phyloP scores from a whole-genome alignment of 2,329 filamentous ascomycete genomes.

The Pseudonectria foliicola region DNA sequence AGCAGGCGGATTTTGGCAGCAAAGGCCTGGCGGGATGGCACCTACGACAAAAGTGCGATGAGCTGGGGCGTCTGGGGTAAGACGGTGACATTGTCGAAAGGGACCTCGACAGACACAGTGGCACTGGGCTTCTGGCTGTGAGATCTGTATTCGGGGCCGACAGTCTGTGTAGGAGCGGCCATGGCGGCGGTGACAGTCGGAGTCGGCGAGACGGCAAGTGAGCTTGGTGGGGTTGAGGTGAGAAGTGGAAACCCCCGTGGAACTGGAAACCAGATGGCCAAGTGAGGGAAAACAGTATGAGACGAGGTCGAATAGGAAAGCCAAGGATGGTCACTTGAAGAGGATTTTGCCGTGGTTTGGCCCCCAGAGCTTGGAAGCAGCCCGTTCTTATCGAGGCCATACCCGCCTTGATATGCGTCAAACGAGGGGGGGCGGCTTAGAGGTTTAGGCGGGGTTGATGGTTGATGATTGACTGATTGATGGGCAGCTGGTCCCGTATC shows the following conservation, averaged over 20 bases:
- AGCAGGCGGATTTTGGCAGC: neutral
- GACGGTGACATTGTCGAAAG: constrained; percentile 81
- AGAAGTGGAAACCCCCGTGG: no score
- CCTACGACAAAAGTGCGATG: constrained; percentile 95
- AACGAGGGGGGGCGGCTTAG: constrained; percentile 15
- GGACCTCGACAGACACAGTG: constrained; percentile 77
- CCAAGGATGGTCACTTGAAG: no score
- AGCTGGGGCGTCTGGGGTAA: constrained; percentile 91
- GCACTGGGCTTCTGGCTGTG: constrained; percentile 75
- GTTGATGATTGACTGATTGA: no score
- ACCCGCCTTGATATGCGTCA: constrained; percentile 16
- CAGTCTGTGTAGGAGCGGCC: constrained; percentile 46
- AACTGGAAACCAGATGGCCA: no score
- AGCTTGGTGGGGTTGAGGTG: constrained; percentile 2
- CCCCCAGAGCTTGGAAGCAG: constrained; percentile 6
- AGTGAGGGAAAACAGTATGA: no score
- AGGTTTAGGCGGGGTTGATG: no score
- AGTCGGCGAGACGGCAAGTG: constrained; percentile 1
- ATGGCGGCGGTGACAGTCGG: constrained; percentile 14
- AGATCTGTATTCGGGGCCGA: constrained; percentile 74
- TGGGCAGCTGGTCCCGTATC: no score
- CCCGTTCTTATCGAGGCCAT: constrained; percentile 14
- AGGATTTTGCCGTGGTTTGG: no score
- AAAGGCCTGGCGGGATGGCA: constrained; percentile 18
- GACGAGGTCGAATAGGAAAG: no score